Percentiles rank a stretch among this genome's conserved stretches.
Conservation (phyloP, 352 stramenopile genomes). For the Blastocystis sp. region DNA sequence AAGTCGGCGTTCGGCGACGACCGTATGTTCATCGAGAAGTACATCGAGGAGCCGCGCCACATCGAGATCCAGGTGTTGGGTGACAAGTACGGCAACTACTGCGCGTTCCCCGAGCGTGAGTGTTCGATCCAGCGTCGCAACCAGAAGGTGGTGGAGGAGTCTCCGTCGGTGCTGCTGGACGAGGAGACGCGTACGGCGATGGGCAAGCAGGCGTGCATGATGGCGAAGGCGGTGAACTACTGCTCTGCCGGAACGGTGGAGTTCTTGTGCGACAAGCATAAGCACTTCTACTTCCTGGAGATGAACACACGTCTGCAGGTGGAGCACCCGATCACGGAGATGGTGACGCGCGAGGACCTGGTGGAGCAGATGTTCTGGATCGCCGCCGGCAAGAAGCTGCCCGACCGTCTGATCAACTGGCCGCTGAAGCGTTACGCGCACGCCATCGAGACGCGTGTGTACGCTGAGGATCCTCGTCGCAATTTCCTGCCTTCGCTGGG, state of each 20-base stretch:
- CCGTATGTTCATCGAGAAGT: conserved; percentile 88
- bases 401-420: conserved; percentile 68
- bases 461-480: conserved; percentile 85
- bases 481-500: conserved; percentile 85
- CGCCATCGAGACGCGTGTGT: conserved; percentile 84
- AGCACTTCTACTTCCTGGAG: conserved; percentile 95
- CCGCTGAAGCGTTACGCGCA: conserved; percentile 61
- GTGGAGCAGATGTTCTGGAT: conserved; percentile 88
- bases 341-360: conserved; percentile 80
- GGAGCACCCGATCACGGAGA: conserved; percentile 88
- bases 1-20: conserved; percentile 83
- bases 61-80: conserved; percentile 93
- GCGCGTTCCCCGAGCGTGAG: conserved; percentile 63
- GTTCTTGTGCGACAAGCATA: conserved; percentile 84
- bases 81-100: conserved; percentile 72
- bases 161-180: conserved; percentile 74
- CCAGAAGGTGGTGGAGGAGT: conserved; percentile 85
- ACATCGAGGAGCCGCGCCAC: conserved; percentile 86
- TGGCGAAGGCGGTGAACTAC: conserved; percentile 83
- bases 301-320: conserved; percentile 90
- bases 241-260: conserved; percentile 85
- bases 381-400: conserved; percentile 75
- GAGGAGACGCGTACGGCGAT: conserved; percentile 75
- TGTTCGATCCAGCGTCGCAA: conserved; percentile 78
- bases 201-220: conserved; percentile 76